Evolutionary conservation across 2,329 filamentous ascomycete genomes (phyloP).

Genomic region (Penicillium sp.): DNA sequence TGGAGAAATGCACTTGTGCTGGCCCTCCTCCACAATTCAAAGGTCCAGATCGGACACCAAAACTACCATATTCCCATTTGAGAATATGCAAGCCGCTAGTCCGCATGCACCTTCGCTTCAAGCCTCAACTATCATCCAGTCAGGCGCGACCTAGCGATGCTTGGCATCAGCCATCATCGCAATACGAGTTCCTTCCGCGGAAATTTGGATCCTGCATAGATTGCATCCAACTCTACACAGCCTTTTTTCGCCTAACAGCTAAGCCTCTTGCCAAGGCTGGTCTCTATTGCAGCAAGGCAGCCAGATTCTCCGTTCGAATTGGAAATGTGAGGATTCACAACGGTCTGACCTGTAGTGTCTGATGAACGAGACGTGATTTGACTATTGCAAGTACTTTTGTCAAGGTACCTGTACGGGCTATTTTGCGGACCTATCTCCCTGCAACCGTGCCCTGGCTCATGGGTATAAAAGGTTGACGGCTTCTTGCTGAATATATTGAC

Average conservation of each 20-base stretch:
- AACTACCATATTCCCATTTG: not conserved
- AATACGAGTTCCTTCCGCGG: not conserved
- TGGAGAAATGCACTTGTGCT: not conserved
- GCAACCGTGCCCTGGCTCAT: not conserved
- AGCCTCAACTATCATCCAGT: not conserved
- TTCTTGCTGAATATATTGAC: not conserved
- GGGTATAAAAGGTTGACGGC: not conserved
- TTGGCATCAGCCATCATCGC: not conserved
- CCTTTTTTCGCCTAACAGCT: not conserved
- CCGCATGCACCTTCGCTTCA: not conserved
- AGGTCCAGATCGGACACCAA: no score
- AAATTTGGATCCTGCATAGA: not conserved
- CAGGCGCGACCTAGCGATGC: not conserved
- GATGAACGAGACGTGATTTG: not conserved
- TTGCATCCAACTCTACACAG: not conserved
- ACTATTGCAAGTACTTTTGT: not conserved
- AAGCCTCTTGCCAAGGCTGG: not conserved
- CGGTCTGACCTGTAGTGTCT: not conserved
- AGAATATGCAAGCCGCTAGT: not conserved
- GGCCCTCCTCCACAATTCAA: no score
- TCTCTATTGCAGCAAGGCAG: no score
- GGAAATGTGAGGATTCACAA: not conserved
- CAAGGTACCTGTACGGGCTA: not conserved
- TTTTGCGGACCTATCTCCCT: not conserved
- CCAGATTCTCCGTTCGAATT: no score